Percentiles rank a stretch among this genome's conserved stretches.
These are phyloP conservation scores for Yamadazyma pseudoaaseri DNA, from an alignment of 1,139 yeast species.

Conservation along the genomic window DNA sequence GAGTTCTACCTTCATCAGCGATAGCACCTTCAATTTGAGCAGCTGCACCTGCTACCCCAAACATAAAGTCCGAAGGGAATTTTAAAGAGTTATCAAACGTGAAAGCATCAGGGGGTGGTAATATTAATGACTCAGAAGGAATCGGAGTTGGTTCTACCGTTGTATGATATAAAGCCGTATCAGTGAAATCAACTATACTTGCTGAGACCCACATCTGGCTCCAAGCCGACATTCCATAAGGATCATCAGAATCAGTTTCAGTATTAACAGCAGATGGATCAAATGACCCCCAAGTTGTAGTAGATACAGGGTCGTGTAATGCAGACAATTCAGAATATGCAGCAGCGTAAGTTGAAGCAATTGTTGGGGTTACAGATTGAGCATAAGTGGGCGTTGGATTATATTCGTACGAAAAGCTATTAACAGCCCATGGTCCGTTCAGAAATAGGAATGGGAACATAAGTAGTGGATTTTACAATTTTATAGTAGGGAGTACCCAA, in stretches of 20 bases:
- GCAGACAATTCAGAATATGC: conserved; percentile 6
- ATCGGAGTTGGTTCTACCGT: conserved; percentile 23
- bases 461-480: too few species aligned
- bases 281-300: conserved; percentile 20
- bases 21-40: conserved; percentile 37
- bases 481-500: too few species aligned
- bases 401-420: too few species aligned
- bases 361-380: too few species aligned
- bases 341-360: conserved; percentile 15
- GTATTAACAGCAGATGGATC: conserved; percentile 15
- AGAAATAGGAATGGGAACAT: too few species aligned
- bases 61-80: conserved; percentile 20
- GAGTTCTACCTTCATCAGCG: conserved; percentile 31
- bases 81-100: conserved; percentile 16
- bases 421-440: too few species aligned
- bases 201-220: conserved; percentile 19
- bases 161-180: conserved; percentile 16
- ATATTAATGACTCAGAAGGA: conserved; percentile 18
- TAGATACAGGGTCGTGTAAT: conserved; percentile 13
- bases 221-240: conserved; percentile 24
- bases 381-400: too few species aligned
- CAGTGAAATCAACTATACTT: conserved; percentile 17
- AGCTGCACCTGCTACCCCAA: conserved; percentile 27
- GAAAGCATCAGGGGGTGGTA: conserved; percentile 21
- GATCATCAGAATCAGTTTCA: too few species aligned